Base-by-base conservation (phyloP, 2,329 filamentous ascomycete species). In the Arthrobotrys sphaeroides region DNA sequence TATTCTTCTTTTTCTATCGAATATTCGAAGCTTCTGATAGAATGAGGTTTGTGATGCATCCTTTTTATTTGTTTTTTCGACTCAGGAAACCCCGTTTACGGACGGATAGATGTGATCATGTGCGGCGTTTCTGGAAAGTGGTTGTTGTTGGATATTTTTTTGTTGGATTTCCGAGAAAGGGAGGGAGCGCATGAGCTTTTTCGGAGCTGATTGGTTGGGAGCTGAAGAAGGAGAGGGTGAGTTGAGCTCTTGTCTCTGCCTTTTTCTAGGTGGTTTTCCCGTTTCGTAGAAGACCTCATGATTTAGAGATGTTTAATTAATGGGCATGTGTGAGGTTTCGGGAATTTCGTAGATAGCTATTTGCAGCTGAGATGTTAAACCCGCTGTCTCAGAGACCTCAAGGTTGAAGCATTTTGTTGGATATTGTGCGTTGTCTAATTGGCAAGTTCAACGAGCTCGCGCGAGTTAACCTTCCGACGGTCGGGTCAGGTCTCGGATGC, bases 21-120 rank as follows among this genome's bases (percentile, higher is more conserved):
- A 33, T 28, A 2, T 12, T 20, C 3, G 20, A 18, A 31, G n/a
- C 45, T 51, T 51, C 47, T 31, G 26, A 22, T 31, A 16, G 26
- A 33, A 12, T 13, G 45, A 28, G 45, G 22, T 49, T 26, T 49
- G 20, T n/a, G 28, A 33, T 33, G 28, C 10, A 5, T 33, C 7
- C 13, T 16, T 26, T 26, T 47, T n/a, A 13, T 2, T 53, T 33
- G 6, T 51, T 18, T 31, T 33, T 33, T 22, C 4, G 47, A 18
- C 31, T 26, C 24, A 13, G 12, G 47, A 24, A 53, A 26, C 16
- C 16, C 47, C 47, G 47, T 33, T 53, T 53, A 53, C 20, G 47
- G 47, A 53, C 47, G 47, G 47, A 10, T 33, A 33, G 28, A 33
- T 33, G 28, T 33, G 47, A 53, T 53, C 47, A 53, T 53, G 47